Conservation (phyloP, 1,284 basidiomycete species). For the Phylloboletellus chloephorus region DNA sequence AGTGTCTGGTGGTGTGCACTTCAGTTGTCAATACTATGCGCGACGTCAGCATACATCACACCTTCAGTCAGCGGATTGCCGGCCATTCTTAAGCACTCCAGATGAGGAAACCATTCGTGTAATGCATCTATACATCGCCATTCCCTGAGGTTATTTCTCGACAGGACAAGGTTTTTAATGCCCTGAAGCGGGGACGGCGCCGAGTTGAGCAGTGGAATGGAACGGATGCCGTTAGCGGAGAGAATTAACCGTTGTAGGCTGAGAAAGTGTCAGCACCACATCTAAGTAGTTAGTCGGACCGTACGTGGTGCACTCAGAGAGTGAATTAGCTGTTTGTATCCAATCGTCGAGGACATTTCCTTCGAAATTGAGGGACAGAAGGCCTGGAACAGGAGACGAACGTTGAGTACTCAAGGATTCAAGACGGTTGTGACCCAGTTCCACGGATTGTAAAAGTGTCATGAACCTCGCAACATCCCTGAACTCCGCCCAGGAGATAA, state of each 20-base stretch:
- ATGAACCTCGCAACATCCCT: slow-evolving; percentile 48
- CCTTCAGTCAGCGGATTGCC: slow-evolving; percentile 61
- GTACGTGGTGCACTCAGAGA: slow-evolving; percentile 49
- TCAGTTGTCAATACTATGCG: slow-evolving; percentile 1
- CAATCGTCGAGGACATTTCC: slow-evolving; percentile 64
- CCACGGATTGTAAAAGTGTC: slow-evolving; percentile 57
- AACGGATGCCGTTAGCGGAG: slow-evolving; percentile 54
- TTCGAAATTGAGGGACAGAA: slow-evolving; percentile 70
- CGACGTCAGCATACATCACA: slow-evolving; percentile 23
- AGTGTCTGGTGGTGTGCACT: slow-evolving; percentile 31
- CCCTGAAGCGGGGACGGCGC: slow-evolving; percentile 25
- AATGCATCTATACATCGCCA: slow-evolving; percentile 76
- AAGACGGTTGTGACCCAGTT: slow-evolving; percentile 76
- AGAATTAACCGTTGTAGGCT: slow-evolving; percentile 56
- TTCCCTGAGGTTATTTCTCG: slow-evolving; percentile 51
- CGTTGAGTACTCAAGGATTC: slow-evolving; percentile 31
- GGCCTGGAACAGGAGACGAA: slow-evolving; percentile 23
- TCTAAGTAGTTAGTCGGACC: slow-evolving; percentile 18
- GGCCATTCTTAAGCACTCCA: slow-evolving; percentile 54
- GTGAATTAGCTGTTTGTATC: slow-evolving; percentile 44
- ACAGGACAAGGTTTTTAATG: slow-evolving; percentile 60
- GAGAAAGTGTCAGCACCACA: slow-evolving; percentile 12
- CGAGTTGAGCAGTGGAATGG: slow-evolving; percentile 41
- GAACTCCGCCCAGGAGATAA: slow-evolving; percentile 69
- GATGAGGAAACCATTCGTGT: slow-evolving; percentile 55